These are phyloP conservation scores for Macrotyloma uniflorum DNA, from an alignment of 306 rosid genomes.

Conservation along the genomic window DNA sequence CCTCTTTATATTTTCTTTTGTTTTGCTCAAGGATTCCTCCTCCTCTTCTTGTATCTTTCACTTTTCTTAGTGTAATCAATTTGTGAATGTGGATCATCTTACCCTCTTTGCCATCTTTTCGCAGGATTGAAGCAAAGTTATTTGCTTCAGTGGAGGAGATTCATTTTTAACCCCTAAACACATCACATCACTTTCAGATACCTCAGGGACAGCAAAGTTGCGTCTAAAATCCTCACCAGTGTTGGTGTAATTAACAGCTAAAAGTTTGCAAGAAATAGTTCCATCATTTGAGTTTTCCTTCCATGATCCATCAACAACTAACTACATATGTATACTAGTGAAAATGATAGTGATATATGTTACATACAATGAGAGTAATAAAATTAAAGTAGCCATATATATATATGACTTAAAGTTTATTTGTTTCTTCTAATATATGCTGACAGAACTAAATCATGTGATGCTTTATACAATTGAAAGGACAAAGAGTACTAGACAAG, in stretches of 20 bases:
- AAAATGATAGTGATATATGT: conserved; percentile 14
- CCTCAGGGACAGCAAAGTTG: conserved; percentile 29
- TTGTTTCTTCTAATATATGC: not conserved
- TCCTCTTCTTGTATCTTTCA: conserved; percentile 18
- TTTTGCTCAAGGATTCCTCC: conserved; percentile 5
- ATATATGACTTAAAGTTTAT: not conserved
- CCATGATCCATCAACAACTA: not conserved
- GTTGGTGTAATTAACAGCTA: conserved; percentile 25
- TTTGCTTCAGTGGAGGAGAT: not conserved
- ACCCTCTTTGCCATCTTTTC: conserved; percentile 29
- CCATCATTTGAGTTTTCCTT: conserved; percentile 1
- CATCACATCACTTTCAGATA: conserved; percentile 26
- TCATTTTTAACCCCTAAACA: conserved; percentile 18
- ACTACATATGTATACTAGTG: not conserved
- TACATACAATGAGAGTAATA: not conserved
- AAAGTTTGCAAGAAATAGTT: conserved; percentile 3
- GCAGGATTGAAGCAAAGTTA: not conserved
- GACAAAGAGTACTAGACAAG: conserved; percentile 29
- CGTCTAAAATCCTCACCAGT: conserved; percentile 16
- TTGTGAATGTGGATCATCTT: conserved; percentile 1
- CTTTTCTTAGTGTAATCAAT: conserved; percentile 36
- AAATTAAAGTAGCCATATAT: too few relatives aligned
- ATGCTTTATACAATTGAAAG: conserved; percentile 26
- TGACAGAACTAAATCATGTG: not conserved
- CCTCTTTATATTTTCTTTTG: conserved; percentile 1